Evolutionary conservation across 805 yeast species (phyloP).

Genomic region (Saturnispora bothae): DNA sequence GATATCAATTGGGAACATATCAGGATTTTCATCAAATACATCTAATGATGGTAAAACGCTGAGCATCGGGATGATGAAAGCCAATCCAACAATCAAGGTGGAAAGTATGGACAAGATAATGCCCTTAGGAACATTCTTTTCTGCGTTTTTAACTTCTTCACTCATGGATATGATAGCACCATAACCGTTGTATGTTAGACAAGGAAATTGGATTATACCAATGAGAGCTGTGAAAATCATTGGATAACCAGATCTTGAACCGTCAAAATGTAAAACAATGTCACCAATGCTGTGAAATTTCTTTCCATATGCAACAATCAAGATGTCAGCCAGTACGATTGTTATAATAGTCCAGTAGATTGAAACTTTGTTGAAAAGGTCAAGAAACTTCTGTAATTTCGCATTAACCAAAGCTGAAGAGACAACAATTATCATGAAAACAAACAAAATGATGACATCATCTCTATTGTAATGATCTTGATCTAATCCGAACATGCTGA

Average conservation of each 20-base stretch:
- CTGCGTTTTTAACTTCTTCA: conserved; percentile 73
- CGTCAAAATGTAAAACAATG: conserved; percentile 59
- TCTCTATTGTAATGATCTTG: conserved; percentile 50
- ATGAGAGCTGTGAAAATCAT: conserved; percentile 59
- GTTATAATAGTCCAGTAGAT: conserved; percentile 71
- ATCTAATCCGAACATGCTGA: conserved; percentile 55
- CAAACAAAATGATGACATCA: conserved; percentile 42
- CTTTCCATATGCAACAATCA: conserved; percentile 47
- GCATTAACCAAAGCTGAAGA: conserved; percentile 56
- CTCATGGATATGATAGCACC: conserved; percentile 75
- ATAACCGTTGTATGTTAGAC: conserved; percentile 73
- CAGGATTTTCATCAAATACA: conserved; percentile 49
- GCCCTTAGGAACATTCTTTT: conserved; percentile 64
- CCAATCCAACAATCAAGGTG: conserved; percentile 58
- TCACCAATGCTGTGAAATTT: conserved; percentile 48
- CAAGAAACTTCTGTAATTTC: conserved; percentile 48
- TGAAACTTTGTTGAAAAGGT: conserved; percentile 53
- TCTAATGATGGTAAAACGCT: conserved; percentile 60
- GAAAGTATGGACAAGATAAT: conserved; percentile 54
- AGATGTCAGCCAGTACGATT: conserved; percentile 53
- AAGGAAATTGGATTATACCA: conserved; percentile 73
- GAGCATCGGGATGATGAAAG: conserved; percentile 62
- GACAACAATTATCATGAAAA: conserved; percentile 45
- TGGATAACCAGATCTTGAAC: conserved; percentile 69
- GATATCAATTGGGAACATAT: conserved; percentile 68